A percentile compares a stretch with the other conserved stretches of the same genome.
Evolutionary conservation across 805 yeast genomes (phyloP).

Genomic region (Ogataea ganodermae): DNA sequence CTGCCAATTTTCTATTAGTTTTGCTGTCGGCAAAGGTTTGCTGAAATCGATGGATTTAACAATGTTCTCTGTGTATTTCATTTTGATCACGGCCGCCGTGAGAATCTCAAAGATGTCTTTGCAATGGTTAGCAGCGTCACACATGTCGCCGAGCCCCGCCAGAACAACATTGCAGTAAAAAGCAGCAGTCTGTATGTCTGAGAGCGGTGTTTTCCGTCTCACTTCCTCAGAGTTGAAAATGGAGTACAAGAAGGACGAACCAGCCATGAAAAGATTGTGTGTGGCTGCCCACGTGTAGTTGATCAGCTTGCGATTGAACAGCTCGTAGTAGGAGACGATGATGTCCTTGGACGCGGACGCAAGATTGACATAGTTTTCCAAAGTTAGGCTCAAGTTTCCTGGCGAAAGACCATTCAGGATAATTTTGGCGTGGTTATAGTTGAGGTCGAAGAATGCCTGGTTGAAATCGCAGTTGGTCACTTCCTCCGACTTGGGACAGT

Average conservation of each 20-base stretch:
- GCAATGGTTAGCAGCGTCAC: slow-evolving; percentile 79
- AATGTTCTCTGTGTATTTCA: slow-evolving; percentile 46
- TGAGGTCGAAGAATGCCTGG: slow-evolving; percentile 66
- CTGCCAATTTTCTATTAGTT: slow-evolving; percentile 32
- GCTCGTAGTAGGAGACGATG: slow-evolving; percentile 59
- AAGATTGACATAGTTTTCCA: slow-evolving; percentile 56
- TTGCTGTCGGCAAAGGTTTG: slow-evolving; percentile 31
- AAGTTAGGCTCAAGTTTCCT: slow-evolving; percentile 53
- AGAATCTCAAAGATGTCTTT: slow-evolving; percentile 70
- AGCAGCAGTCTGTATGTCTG: slow-evolving; percentile 51
- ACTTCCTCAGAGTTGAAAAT: slow-evolving; percentile 68
- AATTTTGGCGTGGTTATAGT: slow-evolving; percentile 73
- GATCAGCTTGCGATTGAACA: slow-evolving; percentile 57
- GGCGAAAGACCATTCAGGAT: slow-evolving; percentile 80
- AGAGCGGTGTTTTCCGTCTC: slow-evolving; percentile 45
- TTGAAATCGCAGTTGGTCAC: slow-evolving; percentile 77
- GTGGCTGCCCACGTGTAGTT: slow-evolving; percentile 94
- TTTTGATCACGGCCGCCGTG: slow-evolving; percentile 66
- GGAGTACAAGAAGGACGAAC: slow-evolving; percentile 78
- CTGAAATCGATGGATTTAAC: slow-evolving; percentile 29
- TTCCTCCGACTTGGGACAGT: slow-evolving; percentile 55
- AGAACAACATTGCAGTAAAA: slow-evolving; percentile 57
- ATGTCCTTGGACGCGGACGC: slow-evolving; percentile 67
- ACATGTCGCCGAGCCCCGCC: slow-evolving; percentile 60
- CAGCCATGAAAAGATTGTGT: slow-evolving; percentile 86